These are phyloP conservation scores for Jacaranda copaia DNA, from an alignment of 257 asterid genomes.

Conservation along the genomic window DNA sequence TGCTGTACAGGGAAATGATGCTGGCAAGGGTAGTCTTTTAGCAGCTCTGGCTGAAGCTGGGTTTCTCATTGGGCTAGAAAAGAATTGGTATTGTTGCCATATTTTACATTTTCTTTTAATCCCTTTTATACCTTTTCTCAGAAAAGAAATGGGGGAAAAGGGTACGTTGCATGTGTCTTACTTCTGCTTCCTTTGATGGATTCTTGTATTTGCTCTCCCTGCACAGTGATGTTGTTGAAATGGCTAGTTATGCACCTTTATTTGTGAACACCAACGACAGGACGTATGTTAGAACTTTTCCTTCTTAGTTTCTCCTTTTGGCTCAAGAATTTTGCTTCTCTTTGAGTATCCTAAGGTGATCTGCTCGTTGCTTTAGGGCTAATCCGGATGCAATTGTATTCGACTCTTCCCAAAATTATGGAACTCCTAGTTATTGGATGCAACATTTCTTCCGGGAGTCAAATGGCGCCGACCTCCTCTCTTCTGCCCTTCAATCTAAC, in stretches of 20 bases:
- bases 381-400: conserved; percentile 94
- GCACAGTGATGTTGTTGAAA: conserved; percentile 76
- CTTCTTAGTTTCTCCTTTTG: conserved; percentile 5
- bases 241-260: conserved; percentile 96
- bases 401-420: conserved; percentile 72
- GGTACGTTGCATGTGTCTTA: too few species aligned
- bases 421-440: conserved; percentile 99
- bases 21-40: conserved; percentile 87
- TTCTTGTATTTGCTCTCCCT: conserved; percentile 27
- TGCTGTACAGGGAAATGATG: conserved; percentile 87
- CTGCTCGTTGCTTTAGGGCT: conserved; percentile 59
- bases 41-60: conserved; percentile 96
- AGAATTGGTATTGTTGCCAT: conserved; percentile 64
- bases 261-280: conserved; percentile 80
- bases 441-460: conserved; percentile 91
- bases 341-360: neutral
- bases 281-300: conserved; percentile 51
- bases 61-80: conserved; percentile 87
- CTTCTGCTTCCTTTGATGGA: neutral
- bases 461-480: conserved; percentile 85
- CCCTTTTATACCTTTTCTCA: too few species aligned
- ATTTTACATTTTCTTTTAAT: too few species aligned
- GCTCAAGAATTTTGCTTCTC: neutral
- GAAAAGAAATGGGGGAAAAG: too few species aligned
- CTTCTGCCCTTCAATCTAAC: conserved; percentile 58